phyloP scores from a whole-genome alignment of 805 yeast genomes.

The Zygosaccharomyces rouxii region DNA sequence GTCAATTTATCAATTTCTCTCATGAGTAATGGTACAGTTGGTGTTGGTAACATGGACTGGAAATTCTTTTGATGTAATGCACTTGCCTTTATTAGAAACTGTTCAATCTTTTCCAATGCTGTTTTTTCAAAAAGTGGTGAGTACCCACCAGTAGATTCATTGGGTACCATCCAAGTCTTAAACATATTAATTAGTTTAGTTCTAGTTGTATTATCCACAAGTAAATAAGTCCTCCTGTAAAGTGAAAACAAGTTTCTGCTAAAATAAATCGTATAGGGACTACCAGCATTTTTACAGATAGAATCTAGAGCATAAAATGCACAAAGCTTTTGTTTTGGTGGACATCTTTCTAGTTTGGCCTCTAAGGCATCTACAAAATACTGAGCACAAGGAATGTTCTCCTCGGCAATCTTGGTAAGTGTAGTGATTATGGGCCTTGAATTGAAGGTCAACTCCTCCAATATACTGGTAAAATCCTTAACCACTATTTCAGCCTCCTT shows the following conservation, averaged over 20 bases:
- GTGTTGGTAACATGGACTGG: slow-evolving; percentile 29
- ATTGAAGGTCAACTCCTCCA: slow-evolving; percentile 77
- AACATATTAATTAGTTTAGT: slow-evolving; percentile 70
- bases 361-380: slow-evolving; percentile 74
- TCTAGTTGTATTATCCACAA: slow-evolving; percentile 72
- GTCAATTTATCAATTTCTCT: slow-evolving; percentile 37
- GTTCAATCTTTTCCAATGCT: slow-evolving; percentile 67
- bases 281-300: slow-evolving; percentile 83
- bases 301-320: slow-evolving; percentile 85
- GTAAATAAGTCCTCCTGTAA: slow-evolving; percentile 72
- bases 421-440: slow-evolving; percentile 86
- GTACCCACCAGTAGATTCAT: slow-evolving; percentile 29
- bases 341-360: slow-evolving; percentile 65
- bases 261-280: slow-evolving; percentile 83
- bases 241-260: slow-evolving; percentile 56
- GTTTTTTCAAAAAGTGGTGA: slow-evolving; percentile 67
- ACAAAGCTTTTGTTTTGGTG: slow-evolving; percentile 80
- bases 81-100: slow-evolving; percentile 61
- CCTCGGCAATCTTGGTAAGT: slow-evolving; percentile 81
- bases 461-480: slow-evolving; percentile 64
- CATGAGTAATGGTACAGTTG: slow-evolving; percentile 32
- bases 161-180: slow-evolving; percentile 81
- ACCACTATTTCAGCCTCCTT: slow-evolving; percentile 35
- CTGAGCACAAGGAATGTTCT: slow-evolving; percentile 70
- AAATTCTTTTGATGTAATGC: slow-evolving; percentile 39